Conservation (phyloP, 805 yeast genomes). For the Lachancea fermentati region DNA sequence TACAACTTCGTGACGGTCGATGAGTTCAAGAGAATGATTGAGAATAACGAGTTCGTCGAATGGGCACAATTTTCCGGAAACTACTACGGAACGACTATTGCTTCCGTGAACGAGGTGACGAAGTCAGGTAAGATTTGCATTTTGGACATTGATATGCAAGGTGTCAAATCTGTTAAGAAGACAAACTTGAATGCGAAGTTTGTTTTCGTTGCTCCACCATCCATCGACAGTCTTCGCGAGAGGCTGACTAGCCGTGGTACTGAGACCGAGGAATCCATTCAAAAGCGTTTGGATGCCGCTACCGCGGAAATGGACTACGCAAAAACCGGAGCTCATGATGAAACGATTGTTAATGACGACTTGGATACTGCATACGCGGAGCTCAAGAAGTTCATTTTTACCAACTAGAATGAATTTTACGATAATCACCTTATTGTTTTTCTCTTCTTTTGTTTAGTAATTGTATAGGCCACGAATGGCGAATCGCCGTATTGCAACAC, state of each 20-base stretch:
- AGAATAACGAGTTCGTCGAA: conserved; percentile 75
- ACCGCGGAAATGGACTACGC: conserved; percentile 84
- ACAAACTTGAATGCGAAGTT: conserved; percentile 79
- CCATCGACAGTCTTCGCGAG: conserved; percentile 65
- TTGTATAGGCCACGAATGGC: no score
- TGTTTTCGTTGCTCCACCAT: conserved; percentile 89
- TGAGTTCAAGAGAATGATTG: conserved; percentile 71
- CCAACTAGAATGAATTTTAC: no score
- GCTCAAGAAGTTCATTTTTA: conserved; percentile 64
- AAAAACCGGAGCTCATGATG: conserved; percentile 87
- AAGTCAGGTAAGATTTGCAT: conserved; percentile 71
- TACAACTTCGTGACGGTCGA: conserved; percentile 83
- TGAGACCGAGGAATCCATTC: conserved; percentile 79
- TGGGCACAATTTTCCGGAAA: conserved; percentile 98
- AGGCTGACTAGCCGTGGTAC: conserved; percentile 91
- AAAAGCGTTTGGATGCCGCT: conserved; percentile 84
- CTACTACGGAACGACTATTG: conserved; percentile 91
- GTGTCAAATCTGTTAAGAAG: conserved; percentile 86
- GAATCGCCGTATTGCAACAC: no score
- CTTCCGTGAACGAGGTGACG: conserved; percentile 62
- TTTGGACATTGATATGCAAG: conserved; percentile 98
- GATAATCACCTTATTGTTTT: neutral
- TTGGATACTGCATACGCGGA: conserved; percentile 82
- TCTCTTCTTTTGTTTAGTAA: neutral
- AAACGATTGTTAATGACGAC: conserved; percentile 83